Percentiles rank a stretch among this genome's conserved stretches.
These are phyloP conservation scores for Alternaria solani DNA, from an alignment of 2,329 filamentous ascomycete species.

Conservation along the genomic window DNA sequence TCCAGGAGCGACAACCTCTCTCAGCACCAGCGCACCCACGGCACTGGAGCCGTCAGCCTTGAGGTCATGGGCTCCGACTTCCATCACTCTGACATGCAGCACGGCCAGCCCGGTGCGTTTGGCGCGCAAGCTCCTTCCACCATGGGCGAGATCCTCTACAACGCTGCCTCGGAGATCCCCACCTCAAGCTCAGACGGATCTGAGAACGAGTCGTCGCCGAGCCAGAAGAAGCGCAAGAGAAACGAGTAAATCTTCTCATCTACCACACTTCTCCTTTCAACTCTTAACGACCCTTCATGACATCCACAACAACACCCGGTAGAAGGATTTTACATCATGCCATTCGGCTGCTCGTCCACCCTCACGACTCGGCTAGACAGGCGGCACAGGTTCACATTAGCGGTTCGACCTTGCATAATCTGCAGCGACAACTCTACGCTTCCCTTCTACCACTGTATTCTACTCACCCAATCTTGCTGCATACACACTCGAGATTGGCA, in stretches of 20 bases:
- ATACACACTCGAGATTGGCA: constrained; percentile 27
- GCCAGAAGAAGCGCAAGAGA: constrained; percentile 74
- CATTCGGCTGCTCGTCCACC: constrained; percentile 38
- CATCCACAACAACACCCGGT: constrained; percentile 33
- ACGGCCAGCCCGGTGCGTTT: constrained; percentile 33
- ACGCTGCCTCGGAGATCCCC: constrained; percentile 49
- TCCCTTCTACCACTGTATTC: constrained; percentile 38
- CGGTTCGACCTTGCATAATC: constrained; percentile 23
- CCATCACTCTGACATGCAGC: constrained; percentile 57
- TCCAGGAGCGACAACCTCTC: constrained; percentile 96
- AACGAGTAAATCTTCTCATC: constrained; percentile 57
- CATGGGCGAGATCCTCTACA: constrained; percentile 51
- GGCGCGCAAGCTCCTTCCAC: constrained; percentile 48
- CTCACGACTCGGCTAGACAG: constrained; percentile 46
- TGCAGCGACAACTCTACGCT: constrained; percentile 39
- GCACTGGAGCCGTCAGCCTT: constrained; percentile 89
- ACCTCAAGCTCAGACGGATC: constrained; percentile 48
- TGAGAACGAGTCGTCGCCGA: constrained; percentile 49
- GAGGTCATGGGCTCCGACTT: constrained; percentile 76
- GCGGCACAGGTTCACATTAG: constrained; percentile 35
- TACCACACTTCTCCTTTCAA: constrained; percentile 31
- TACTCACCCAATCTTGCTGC: constrained; percentile 32
- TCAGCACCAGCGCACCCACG: constrained; percentile 94
- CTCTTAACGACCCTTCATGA: constrained; percentile 49
- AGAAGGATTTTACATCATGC: constrained; percentile 39